Evolutionary conservation across 1,284 basidiomycete species (phyloP).

Genomic region (Ganoderma leucocontextum): DNA sequence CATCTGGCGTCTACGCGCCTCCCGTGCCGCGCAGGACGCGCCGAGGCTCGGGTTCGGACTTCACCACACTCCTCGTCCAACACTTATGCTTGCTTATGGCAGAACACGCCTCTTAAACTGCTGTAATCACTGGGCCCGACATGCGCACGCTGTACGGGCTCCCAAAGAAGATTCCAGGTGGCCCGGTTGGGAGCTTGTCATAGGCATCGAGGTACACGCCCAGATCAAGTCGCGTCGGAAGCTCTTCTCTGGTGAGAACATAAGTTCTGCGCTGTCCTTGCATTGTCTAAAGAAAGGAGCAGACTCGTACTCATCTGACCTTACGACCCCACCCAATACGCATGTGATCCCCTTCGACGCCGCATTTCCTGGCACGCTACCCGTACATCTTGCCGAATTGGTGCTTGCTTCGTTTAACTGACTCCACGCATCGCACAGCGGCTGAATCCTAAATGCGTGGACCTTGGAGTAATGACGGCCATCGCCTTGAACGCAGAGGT

Average conservation of each 20-base stretch:
- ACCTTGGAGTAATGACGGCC: slow-evolving; percentile 84
- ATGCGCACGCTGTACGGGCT: slow-evolving; percentile 32
- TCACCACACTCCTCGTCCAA: slow-evolving; percentile 15
- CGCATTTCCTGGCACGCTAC: slow-evolving; percentile 92
- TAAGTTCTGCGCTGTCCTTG: background rate
- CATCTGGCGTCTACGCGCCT: slow-evolving; percentile 14
- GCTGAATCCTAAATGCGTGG: slow-evolving; percentile 83
- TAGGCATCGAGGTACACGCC: slow-evolving; percentile 96
- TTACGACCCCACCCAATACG: slow-evolving; percentile 70
- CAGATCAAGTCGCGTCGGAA: slow-evolving; percentile 91
- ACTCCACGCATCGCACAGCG: slow-evolving; percentile 51
- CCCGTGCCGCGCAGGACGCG: background rate
- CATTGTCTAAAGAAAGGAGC: background rate
- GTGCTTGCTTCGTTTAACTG: slow-evolving; percentile 2
- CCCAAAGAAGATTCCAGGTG: slow-evolving; percentile 48
- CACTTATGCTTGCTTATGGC: slow-evolving; percentile 37
- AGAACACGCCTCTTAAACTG: slow-evolving; percentile 28
- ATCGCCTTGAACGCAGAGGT: slow-evolving; percentile 82
- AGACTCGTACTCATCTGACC: slow-evolving; percentile 55
- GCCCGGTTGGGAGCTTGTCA: slow-evolving; percentile 85
- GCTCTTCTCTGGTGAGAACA: slow-evolving; percentile 84
- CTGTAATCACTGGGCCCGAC: slow-evolving; percentile 15
- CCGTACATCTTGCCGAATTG: slow-evolving; percentile 58
- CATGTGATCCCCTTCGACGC: slow-evolving; percentile 89
- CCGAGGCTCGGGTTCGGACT: background rate